Base-by-base conservation (phyloP, 2,329 filamentous ascomycete genomes). In the Paraphaeosphaeria sporulosa region DNA sequence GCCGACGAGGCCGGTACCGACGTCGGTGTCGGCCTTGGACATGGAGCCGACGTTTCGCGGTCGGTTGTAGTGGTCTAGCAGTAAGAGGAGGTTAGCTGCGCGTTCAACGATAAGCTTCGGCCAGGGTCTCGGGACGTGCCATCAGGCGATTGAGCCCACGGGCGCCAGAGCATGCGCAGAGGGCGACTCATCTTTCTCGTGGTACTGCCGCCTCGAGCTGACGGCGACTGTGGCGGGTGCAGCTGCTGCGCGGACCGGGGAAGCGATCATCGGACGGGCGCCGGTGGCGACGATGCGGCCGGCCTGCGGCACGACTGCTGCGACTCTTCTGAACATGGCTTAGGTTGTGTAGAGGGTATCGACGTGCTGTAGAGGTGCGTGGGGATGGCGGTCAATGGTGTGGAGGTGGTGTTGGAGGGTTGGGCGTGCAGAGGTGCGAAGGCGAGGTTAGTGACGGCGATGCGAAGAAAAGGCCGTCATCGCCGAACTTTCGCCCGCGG, bases 1-100 rank as follows among this genome's bases (percentile, higher is more conserved):
- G 69, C 92, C 89, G 66, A 97, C 94, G 56, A 97, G 90, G 46
- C 94, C 94, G 19, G 94, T 96, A 68, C 94, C 94, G 63, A 97
- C 94, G 66, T 95, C 91, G 58, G 81, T 78, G 67, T 95, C 92
- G 64, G 87, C 87, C 84, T 96, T 96, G 78, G 85, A 80, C 87
- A 94, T 90, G 60, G 87, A 90, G 30, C 91, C 91, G 61, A 93
- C 90, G 82, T 93, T 93, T 66, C 91, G 87, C 30, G 91, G 91
- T 70, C 86, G 86, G 78, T 87, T 91, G 82, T 94, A 94, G 81
- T 94, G 92, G 78, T 96, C 92, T 66, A 96, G 85, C 68, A 84
- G 82, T 84, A 73, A 73, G 74, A n/a, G 68, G 30, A 67, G 65
- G 79, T 82, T 76, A 82, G 80, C 75, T 74, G 70, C 59, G 64